Percentiles rank a stretch among this genome's conserved stretches.
Evolutionary conservation across 1,139 yeast genomes (phyloP).

Genomic region (Zygoascus hellenicus): DNA sequence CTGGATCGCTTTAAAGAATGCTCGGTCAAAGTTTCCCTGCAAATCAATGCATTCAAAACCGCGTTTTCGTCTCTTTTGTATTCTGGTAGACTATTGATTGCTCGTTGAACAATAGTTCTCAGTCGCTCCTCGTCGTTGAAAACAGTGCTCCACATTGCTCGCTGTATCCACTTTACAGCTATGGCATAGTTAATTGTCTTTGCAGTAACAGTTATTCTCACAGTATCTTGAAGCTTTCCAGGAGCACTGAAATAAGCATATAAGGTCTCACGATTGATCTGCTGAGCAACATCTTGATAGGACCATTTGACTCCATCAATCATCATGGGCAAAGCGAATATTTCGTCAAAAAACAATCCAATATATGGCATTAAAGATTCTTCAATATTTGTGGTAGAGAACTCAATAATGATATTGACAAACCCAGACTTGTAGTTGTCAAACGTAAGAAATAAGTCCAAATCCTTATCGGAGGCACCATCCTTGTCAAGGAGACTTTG

Average conservation of each 20-base stretch:
- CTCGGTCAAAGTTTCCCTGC: conserved; percentile 48
- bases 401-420: conserved; percentile 51
- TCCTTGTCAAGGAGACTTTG: conserved; percentile 4
- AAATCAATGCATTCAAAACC: conserved; percentile 60
- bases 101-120: conserved; percentile 63
- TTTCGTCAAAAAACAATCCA: conserved; percentile 52
- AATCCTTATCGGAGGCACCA: conserved; percentile 4
- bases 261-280: conserved; percentile 68
- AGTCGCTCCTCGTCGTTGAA: conserved; percentile 67
- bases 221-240: conserved; percentile 57
- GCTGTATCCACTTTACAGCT: conserved; percentile 72
- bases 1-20: conserved; percentile 62
- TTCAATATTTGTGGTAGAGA: conserved; percentile 60
- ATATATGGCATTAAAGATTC: conserved; percentile 57
- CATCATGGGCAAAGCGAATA: conserved; percentile 67
- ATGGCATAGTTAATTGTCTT: conserved; percentile 54
- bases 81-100: conserved; percentile 71
- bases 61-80: conserved; percentile 71
- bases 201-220: conserved; percentile 57
- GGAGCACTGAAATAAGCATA: conserved; percentile 41
- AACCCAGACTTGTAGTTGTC: conserved; percentile 80
- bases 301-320: conserved; percentile 56
- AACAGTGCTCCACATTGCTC: conserved; percentile 55
- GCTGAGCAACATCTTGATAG: conserved; percentile 69
- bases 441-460: conserved; percentile 56